phyloP scores from a whole-genome alignment of 2,329 filamentous ascomycete species.

The Paraconiothyrium brasiliense region DNA sequence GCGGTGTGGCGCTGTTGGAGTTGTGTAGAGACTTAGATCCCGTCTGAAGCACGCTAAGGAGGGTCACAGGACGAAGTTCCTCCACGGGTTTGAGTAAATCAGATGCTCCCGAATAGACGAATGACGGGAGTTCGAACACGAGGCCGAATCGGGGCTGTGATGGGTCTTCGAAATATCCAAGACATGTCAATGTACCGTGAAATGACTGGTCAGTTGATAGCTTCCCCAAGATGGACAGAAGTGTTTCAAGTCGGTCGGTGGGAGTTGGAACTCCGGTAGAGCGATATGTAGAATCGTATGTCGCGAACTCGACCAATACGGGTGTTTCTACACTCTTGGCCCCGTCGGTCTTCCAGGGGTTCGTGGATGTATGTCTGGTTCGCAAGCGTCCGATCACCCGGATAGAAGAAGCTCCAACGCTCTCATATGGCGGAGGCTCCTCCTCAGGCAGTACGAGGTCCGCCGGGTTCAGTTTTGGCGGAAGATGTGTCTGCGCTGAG shows the following conservation, averaged over 20 bases:
- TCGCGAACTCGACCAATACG: conserved; percentile 76
- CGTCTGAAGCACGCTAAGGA: conserved; percentile 59
- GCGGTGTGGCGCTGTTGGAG: conserved; percentile 54
- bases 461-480: conserved; percentile 54
- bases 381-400: conserved; percentile 57
- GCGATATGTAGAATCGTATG: conserved; percentile 59
- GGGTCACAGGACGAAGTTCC: conserved; percentile 54
- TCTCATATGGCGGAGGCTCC: conserved; percentile 60
- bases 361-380: conserved; percentile 45
- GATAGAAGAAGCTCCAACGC: conserved; percentile 55
- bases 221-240: conserved; percentile 46
- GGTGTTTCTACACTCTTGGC: conserved; percentile 55
- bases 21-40: conserved; percentile 55
- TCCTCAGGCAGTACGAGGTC: conserved; percentile 57
- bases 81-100: conserved; percentile 62
- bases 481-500: conserved; percentile 42
- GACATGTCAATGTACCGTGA: conserved; percentile 63
- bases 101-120: conserved; percentile 54
- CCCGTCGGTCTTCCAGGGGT: conserved; percentile 51
- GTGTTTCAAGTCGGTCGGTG: conserved; percentile 54
- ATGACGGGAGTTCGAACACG: conserved; percentile 75
- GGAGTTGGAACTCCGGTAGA: conserved; percentile 58
- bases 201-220: conserved; percentile 45
- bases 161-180: conserved; percentile 78
- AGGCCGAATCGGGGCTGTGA: conserved; percentile 74